Evolutionary conservation across 192 early-diverging fungal genomes (phyloP).

Genomic region (Allomyces macrogynus): DNA sequence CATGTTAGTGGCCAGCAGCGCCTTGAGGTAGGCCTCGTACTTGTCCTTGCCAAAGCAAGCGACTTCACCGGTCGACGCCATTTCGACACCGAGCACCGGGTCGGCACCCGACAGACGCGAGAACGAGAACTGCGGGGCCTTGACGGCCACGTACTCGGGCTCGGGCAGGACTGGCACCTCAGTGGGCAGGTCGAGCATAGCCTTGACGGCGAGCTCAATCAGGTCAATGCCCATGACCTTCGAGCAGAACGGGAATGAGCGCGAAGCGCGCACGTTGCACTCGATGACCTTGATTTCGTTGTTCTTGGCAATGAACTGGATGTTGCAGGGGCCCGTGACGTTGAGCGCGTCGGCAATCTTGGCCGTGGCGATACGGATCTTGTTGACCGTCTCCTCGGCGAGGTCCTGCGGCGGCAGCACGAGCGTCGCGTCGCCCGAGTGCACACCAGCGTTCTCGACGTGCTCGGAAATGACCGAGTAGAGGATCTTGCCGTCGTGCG

Average conservation of each 20-base stretch:
- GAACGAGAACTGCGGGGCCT: slow-evolving; percentile 97
- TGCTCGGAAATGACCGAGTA: slow-evolving; percentile 95
- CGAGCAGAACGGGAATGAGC: slow-evolving; percentile 94
- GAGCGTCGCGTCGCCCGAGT: slow-evolving; percentile 95
- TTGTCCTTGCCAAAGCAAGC: slow-evolving; percentile 94
- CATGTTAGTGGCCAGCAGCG: slow-evolving; percentile 80
- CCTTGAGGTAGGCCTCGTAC: slow-evolving; percentile 96
- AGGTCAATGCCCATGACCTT: slow-evolving; percentile 88
- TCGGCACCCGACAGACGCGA: slow-evolving; percentile 86
- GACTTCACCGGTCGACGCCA: slow-evolving; percentile 98
- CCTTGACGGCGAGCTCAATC: slow-evolving; percentile 91
- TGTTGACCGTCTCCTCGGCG: slow-evolving; percentile 78
- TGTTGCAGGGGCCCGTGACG: slow-evolving; percentile 99
- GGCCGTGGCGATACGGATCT: slow-evolving; percentile 75
- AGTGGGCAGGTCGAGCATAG: slow-evolving; percentile 68
- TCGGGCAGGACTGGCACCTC: slow-evolving; percentile 45
- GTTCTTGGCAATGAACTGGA: slow-evolving; percentile 99
- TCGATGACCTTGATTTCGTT: slow-evolving; percentile 99
- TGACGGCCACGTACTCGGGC: slow-evolving; percentile 74
- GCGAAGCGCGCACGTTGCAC: slow-evolving; percentile 90
- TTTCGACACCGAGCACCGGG: slow-evolving; percentile 95
- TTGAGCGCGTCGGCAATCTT: slow-evolving; percentile 85
- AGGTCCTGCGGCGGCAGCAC: slow-evolving; percentile 88
- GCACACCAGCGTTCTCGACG: slow-evolving; percentile 97
- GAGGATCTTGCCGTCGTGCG: slow-evolving; percentile 71